These are phyloP conservation scores for Cladosporium sp. DNA, from an alignment of 2,329 filamentous ascomycete genomes.

Conservation along the genomic window DNA sequence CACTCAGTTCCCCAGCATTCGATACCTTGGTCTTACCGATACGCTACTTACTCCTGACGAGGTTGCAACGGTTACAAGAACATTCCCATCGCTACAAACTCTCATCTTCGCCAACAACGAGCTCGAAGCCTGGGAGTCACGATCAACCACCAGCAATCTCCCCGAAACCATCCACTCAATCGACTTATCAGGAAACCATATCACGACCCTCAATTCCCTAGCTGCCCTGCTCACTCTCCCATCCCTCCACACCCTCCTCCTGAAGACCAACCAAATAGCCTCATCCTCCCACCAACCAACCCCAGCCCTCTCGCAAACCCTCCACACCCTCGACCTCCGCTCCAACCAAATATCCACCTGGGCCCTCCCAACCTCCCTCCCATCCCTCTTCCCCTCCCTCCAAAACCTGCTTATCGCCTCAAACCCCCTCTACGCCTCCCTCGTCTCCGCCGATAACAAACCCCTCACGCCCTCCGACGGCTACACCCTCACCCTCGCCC, in stretches of 20 bases:
- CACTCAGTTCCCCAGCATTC: conserved; percentile 22
- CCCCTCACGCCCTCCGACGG: conserved; percentile 69
- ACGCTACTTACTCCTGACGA: conserved; percentile 46
- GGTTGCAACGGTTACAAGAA: conserved; percentile 43
- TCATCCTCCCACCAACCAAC: conserved; percentile 61
- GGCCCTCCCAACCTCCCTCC: conserved; percentile 71
- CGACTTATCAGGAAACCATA: conserved; percentile 72
- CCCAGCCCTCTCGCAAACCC: conserved; percentile 52
- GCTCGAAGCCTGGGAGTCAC: conserved; percentile 37
- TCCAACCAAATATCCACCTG: conserved; percentile 59
- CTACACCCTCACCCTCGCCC: conserved; percentile 84
- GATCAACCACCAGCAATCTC: conserved; percentile 38
- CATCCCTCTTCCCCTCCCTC: conserved; percentile 70
- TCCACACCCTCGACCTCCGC: conserved; percentile 48
- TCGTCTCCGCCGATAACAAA: conserved; percentile 45
- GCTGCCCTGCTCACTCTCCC: conserved; percentile 61
- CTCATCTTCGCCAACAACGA: conserved; percentile 51
- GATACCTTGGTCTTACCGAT: conserved; percentile 50
- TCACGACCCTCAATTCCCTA: conserved; percentile 62
- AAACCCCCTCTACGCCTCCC: conserved; percentile 77
- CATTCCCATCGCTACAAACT: conserved; percentile 58
- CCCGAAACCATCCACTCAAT: conserved; percentile 61
- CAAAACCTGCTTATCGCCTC: conserved; percentile 75
- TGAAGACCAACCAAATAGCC: conserved; percentile 71
- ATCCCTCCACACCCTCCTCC: conserved; percentile 37